Evolutionary conservation across 1,139 yeast genomes (phyloP).

Genomic region (Saccharomyces hybrid): DNA sequence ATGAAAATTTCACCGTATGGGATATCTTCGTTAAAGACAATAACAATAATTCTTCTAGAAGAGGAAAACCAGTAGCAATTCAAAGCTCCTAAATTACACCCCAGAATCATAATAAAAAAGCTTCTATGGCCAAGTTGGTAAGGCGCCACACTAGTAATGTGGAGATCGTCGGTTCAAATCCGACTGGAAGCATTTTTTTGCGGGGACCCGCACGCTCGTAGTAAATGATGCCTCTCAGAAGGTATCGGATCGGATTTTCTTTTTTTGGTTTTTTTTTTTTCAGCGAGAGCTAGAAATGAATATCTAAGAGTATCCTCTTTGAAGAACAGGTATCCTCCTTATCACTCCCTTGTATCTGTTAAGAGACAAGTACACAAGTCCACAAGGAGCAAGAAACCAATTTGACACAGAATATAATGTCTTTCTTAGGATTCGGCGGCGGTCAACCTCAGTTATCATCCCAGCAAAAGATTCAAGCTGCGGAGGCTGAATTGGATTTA

Average conservation of each 20-base stretch:
- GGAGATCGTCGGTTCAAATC: conserved; percentile 9
- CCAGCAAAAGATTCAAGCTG: conserved; percentile 74
- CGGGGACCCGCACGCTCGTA: not conserved
- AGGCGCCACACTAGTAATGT: no score
- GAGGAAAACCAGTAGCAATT: not conserved
- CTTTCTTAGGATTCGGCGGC: conserved; percentile 81
- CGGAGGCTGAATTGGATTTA: conserved; percentile 87
- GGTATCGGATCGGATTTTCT: not conserved
- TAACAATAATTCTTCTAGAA: not conserved
- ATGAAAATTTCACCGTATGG: not conserved
- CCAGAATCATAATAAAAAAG: not conserved
- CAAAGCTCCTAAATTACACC: not conserved
- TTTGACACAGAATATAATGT: conserved; percentile 36
- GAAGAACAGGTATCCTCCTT: not conserved
- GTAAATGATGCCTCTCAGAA: not conserved
- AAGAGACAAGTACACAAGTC: not conserved
- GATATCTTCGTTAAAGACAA: no score
- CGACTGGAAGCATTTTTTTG: conserved; percentile 2
- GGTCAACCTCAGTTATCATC: conserved; percentile 68
- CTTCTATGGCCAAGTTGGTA: conserved; percentile 26
- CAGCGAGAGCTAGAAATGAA: not conserved
- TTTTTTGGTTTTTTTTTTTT: not conserved
- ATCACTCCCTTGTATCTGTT: not conserved
- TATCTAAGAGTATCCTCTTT: not conserved
- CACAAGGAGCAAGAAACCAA: not conserved